Conservation (phyloP, 805 yeast species). For the Candida pseudoglaebosa region DNA sequence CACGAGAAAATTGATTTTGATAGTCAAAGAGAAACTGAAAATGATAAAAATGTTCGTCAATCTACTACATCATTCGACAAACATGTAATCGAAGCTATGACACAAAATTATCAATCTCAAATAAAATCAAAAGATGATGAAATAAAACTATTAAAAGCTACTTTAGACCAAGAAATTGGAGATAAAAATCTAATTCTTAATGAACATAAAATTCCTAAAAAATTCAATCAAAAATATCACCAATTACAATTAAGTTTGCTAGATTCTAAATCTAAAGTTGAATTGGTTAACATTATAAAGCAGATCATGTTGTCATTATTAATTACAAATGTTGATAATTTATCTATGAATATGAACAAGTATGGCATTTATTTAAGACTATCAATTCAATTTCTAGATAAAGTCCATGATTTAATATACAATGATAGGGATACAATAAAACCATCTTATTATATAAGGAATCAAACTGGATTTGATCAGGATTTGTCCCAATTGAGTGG, state of each 20-base stretch:
- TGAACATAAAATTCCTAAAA: conserved; percentile 14
- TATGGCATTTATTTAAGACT: conserved; percentile 24
- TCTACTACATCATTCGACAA: background rate
- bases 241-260: conserved; percentile 24
- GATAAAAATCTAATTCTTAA: conserved; percentile 12
- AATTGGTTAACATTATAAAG: conserved; percentile 29
- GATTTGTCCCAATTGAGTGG: background rate
- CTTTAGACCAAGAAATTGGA: conserved; percentile 12
- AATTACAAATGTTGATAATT: conserved; percentile 23
- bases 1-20: conserved; percentile 1
- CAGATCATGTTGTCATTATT: conserved; percentile 31
- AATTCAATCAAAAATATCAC: conserved; percentile 22
- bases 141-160: background rate
- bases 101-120: background rate
- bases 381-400: conserved; percentile 27
- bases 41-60: background rate
- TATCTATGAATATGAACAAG: conserved; percentile 23
- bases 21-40: background rate
- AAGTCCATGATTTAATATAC: conserved; percentile 26
- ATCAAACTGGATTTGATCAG: conserved; percentile 8
- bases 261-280: conserved; percentile 24
- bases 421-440: conserved; percentile 12
- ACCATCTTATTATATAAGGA: conserved; percentile 27
- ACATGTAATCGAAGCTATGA: background rate
- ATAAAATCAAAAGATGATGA: conserved; percentile 1